These are phyloP conservation scores for Chenopodium formosanum DNA, from an alignment of 148 eudicot species.

Conservation along the genomic window DNA sequence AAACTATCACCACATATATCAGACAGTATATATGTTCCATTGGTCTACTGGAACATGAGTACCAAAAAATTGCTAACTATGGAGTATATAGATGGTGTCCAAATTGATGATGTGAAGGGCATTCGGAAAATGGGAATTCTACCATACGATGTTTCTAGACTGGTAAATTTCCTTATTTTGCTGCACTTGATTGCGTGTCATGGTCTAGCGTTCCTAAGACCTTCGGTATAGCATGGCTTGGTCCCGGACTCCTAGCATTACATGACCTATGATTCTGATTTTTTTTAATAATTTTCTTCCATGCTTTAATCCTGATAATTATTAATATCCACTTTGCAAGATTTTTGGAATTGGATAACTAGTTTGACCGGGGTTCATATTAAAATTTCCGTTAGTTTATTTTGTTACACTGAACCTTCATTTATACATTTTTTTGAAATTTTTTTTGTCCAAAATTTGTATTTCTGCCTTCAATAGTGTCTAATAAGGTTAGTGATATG, in stretches of 20 bases:
- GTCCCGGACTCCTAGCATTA: background rate
- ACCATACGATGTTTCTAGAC: conserved; percentile 72
- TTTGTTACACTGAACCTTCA: background rate
- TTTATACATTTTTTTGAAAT: background rate
- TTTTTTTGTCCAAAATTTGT: background rate
- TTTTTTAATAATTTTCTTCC: too few species aligned
- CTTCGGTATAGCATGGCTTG: background rate
- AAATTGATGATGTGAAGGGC: conserved; percentile 65
- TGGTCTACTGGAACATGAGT: conserved; percentile 75
- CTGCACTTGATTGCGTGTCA: background rate
- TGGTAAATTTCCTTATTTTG: conserved; percentile 49
- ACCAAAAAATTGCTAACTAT: conserved; percentile 85
- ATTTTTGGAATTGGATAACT: background rate
- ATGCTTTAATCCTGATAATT: too few species aligned
- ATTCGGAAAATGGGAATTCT: conserved; percentile 64
- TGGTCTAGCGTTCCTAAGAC: background rate
- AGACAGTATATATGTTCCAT: conserved; percentile 76
- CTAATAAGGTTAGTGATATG: background rate
- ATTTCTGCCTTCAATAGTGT: background rate
- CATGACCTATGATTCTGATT: background rate
- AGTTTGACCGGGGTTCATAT: background rate
- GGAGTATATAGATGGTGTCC: conserved; percentile 88
- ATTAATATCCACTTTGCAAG: background rate
- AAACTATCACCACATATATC: conserved; percentile 88
- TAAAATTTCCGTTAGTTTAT: background rate